Conservation (phyloP, 208 protist species). For the Trypanosomatidae sp. region DNA sequence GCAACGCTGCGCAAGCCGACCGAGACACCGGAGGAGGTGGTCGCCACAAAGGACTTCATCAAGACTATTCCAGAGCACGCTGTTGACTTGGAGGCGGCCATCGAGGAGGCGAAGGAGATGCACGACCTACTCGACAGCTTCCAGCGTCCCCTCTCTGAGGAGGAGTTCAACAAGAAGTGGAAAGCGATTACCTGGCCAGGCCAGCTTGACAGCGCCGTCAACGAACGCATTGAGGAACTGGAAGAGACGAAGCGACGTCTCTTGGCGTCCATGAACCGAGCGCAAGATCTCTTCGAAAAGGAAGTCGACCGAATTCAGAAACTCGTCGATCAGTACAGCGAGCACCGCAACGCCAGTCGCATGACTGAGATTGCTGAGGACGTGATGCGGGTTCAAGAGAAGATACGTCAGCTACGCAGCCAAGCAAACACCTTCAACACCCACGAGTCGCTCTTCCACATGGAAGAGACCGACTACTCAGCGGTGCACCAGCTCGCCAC, state of each 20-base stretch:
- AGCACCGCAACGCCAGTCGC: conserved; percentile 85
- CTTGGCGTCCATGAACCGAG: conserved; percentile 77
- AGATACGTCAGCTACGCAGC: conserved; percentile 84
- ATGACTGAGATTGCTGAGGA: conserved; percentile 91
- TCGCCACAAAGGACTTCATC: conserved; percentile 89
- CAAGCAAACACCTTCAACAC: conserved; percentile 94
- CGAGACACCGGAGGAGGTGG: conserved; percentile 89
- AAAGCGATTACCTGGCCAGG: conserved; percentile 89
- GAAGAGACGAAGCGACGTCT: conserved; percentile 90
- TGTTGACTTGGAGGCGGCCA: conserved; percentile 74
- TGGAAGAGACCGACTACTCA: conserved; percentile 93
- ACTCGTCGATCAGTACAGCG: conserved; percentile 83
- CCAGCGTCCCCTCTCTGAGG: conserved; percentile 80
- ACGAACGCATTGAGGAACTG: conserved; percentile 90
- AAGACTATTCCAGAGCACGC: conserved; percentile 88
- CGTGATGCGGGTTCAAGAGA: conserved; percentile 78
- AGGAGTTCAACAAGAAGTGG: conserved; percentile 96
- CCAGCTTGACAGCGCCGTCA: conserved; percentile 89
- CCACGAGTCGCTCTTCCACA: conserved; percentile 94
- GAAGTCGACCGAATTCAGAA: conserved; percentile 74
- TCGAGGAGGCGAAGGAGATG: conserved; percentile 77
- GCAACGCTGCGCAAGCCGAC: conserved; percentile 63
- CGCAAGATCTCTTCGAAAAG: conserved; percentile 85
- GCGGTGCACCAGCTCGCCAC: conserved; percentile 83
- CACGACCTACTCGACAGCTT: conserved; percentile 93